Conservation (phyloP, 352 stramenopile genomes). For the Pythium folliculosum region DNA sequence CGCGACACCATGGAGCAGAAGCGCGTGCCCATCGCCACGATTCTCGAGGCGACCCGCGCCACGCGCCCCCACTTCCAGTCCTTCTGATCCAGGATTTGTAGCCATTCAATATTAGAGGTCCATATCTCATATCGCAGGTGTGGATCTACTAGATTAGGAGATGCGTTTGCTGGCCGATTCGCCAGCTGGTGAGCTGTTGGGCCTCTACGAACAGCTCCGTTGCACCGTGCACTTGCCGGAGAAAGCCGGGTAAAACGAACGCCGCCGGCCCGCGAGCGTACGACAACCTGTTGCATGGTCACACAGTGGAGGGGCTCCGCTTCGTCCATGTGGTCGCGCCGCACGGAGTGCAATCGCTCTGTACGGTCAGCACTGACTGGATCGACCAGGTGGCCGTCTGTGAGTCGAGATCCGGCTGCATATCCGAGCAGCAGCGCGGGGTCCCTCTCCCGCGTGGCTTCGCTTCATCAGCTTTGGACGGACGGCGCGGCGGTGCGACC, state of each 20-base stretch:
- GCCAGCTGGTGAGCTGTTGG: slow-evolving; percentile 7
- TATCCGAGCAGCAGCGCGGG: too few relatives aligned
- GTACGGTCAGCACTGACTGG: slow-evolving; percentile 3
- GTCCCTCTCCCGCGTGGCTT: neutral
- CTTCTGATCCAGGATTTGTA: slow-evolving; percentile 22
- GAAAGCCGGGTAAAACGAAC: slow-evolving; percentile 6
- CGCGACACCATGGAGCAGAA: slow-evolving; percentile 96
- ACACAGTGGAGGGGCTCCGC: neutral
- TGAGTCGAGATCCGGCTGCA: neutral
- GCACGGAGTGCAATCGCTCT: neutral
- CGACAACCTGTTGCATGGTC: neutral
- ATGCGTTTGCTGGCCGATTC: neutral
- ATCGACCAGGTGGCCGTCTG: slow-evolving; percentile 9
- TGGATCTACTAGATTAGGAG: neutral
- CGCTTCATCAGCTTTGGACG: neutral
- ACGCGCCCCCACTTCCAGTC: slow-evolving; percentile 44
- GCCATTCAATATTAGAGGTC: slow-evolving; percentile 25
- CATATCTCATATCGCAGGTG: neutral
- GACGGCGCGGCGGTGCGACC: neutral
- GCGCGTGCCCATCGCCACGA: slow-evolving; percentile 90
- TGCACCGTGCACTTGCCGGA: neutral
- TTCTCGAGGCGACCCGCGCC: slow-evolving; percentile 54
- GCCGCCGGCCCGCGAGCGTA: neutral
- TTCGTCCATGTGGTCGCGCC: slow-evolving; percentile 1
- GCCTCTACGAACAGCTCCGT: slow-evolving; percentile 2